These are phyloP conservation scores for Boeremia exigua DNA, from an alignment of 2,329 filamentous ascomycete genomes.

Conservation along the genomic window DNA sequence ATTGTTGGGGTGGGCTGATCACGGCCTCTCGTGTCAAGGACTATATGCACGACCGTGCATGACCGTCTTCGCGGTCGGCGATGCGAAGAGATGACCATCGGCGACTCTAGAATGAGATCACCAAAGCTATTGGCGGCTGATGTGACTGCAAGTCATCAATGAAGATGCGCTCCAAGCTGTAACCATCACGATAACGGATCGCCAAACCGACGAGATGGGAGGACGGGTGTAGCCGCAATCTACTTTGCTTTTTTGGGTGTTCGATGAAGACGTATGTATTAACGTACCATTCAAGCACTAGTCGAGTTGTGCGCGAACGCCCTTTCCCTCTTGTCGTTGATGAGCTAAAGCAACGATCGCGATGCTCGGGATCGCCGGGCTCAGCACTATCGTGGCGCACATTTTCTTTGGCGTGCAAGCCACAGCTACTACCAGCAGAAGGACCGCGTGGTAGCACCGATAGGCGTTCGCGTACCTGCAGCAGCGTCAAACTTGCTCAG, in stretches of 20 bases:
- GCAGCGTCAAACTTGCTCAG: constrained; percentile 22
- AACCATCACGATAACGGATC: not conserved
- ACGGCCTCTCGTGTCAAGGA: not conserved
- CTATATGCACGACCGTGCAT: not conserved
- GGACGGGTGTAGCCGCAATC: not conserved
- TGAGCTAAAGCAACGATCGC: constrained; percentile 3
- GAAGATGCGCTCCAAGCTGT: not conserved
- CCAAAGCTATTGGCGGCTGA: not conserved
- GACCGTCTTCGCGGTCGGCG: not conserved
- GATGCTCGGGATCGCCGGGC: constrained; percentile 35
- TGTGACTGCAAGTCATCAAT: not conserved
- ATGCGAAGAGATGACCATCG: not conserved
- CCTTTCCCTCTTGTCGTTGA: not conserved
- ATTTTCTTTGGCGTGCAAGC: constrained; percentile 33
- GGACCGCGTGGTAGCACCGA: constrained; percentile 19
- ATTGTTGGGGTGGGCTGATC: not conserved
- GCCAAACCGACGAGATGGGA: not conserved
- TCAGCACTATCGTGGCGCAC: constrained; percentile 32
- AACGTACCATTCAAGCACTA: not conserved
- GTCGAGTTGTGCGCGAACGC: not conserved
- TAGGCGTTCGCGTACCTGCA: constrained; percentile 42
- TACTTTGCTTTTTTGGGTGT: not conserved
- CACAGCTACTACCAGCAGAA: constrained; percentile 20
- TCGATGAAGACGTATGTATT: not conserved
- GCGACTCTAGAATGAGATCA: not conserved